phyloP scores from a whole-genome alignment of 805 yeast species.

The Starmerella apicola region DNA sequence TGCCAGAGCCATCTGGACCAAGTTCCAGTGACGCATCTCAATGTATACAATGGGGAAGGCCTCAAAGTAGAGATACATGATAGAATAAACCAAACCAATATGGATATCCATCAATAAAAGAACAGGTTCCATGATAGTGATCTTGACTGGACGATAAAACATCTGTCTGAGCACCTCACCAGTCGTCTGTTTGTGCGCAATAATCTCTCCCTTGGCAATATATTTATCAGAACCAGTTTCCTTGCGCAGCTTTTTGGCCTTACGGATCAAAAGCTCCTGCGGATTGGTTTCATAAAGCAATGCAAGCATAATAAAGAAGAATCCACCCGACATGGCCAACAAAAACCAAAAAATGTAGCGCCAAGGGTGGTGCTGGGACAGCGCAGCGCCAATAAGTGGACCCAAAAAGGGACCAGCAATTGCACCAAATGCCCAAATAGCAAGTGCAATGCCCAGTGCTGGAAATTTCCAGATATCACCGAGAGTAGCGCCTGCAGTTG shows the following conservation, averaged over 20 bases:
- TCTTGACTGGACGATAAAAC: constrained; percentile 32
- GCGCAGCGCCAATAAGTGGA: constrained; percentile 44
- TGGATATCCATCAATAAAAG: constrained; percentile 41
- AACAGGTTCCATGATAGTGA: constrained; percentile 42
- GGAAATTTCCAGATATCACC: constrained; percentile 38
- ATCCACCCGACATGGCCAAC: constrained; percentile 30
- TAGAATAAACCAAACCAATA: constrained; percentile 41
- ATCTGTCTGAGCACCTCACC: constrained; percentile 11
- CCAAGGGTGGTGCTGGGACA: constrained; percentile 38
- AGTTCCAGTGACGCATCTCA: constrained; percentile 36
- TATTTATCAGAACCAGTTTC: constrained; percentile 26
- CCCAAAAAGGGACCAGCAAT: constrained; percentile 45
- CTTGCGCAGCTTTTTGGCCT: constrained; percentile 37
- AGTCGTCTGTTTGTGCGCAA: constrained; percentile 1
- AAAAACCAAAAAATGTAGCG: constrained; percentile 46
- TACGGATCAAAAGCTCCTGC: constrained; percentile 35
- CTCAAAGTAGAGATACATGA: constrained; percentile 46
- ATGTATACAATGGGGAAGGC: constrained; percentile 46
- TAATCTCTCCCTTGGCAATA: constrained; percentile 16
- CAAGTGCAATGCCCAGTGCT: constrained; percentile 36
- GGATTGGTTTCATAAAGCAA: constrained; percentile 41
- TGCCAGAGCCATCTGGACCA: constrained; percentile 37
- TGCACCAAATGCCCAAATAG: constrained; percentile 43
- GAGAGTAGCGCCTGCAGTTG: constrained; percentile 48
- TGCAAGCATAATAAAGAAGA: constrained; percentile 29